Percentiles rank a stretch among this genome's conserved stretches.
phyloP scores from a whole-genome alignment of 2,329 filamentous ascomycete genomes.

The Lecanicillium sp. region DNA sequence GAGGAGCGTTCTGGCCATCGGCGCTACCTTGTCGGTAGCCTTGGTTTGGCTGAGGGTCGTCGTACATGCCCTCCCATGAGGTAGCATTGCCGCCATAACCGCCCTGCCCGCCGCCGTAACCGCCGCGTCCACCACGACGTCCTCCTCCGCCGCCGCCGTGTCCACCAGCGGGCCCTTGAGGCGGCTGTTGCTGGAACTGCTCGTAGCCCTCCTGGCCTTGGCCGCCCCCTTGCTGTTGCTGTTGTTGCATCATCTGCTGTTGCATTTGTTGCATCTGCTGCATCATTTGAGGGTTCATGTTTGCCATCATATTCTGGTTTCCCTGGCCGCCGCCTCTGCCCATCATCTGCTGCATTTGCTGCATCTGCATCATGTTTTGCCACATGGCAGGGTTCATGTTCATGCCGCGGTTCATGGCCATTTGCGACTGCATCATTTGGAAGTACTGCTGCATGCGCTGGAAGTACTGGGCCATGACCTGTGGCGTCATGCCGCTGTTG shows the following conservation, averaged over 20 bases:
- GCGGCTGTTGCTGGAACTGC: conserved; percentile 11
- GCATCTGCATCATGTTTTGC: conserved; percentile 70
- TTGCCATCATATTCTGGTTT: conserved; percentile 31
- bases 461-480: conserved; percentile 98
- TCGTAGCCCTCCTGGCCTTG: conserved; percentile 16
- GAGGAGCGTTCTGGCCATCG: conserved; percentile 38
- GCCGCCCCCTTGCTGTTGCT: conserved; percentile 15
- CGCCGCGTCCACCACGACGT: conserved; percentile 8
- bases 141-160: conserved; percentile 7
- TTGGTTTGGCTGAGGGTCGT: conserved; percentile 70
- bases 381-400: conserved; percentile 70
- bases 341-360: conserved; percentile 57
- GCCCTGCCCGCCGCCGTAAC: conserved; percentile 13
- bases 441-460: conserved; percentile 98
- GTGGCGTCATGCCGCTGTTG: conserved; percentile 72
- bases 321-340: conserved; percentile 27
- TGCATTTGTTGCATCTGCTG: conserved; percentile 41
- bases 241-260: conserved; percentile 33
- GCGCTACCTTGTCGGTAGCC: conserved; percentile 35
- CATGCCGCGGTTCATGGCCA: conserved; percentile 73
- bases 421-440: conserved; percentile 87
- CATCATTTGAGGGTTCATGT: conserved; percentile 47
- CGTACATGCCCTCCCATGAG: conserved; percentile 97
- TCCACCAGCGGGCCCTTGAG: conserved; percentile 6
- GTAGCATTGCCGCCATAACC: conserved; percentile 55